Evolutionary conservation across 2,329 filamentous ascomycete genomes (phyloP).

Genomic region (Fusarium setosum): DNA sequence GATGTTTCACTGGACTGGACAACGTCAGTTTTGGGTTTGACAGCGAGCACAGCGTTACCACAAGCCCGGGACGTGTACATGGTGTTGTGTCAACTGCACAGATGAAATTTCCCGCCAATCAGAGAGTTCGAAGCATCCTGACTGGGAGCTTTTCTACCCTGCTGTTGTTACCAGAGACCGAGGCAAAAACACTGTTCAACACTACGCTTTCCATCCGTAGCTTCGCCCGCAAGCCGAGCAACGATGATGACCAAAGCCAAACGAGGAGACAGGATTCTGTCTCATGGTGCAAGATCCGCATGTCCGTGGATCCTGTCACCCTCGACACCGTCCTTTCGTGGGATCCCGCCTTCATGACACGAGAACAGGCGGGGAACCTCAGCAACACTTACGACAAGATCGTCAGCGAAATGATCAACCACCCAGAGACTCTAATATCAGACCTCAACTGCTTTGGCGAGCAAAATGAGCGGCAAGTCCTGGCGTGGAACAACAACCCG

Average conservation of each 20-base stretch:
- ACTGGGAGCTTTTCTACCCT: not conserved
- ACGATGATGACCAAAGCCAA: conserved; percentile 31
- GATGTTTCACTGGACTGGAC: conserved; percentile 37
- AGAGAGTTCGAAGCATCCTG: not conserved
- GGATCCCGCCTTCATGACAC: conserved; percentile 52
- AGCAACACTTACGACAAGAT: conserved; percentile 62
- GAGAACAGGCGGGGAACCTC: conserved; percentile 57
- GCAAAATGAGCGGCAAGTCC: conserved; percentile 62
- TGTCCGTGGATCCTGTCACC: conserved; percentile 30
- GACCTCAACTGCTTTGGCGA: conserved; percentile 61
- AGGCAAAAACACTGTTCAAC: conserved; percentile 54
- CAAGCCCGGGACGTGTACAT: not conserved
- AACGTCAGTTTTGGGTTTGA: conserved; percentile 30
- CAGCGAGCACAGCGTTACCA: conserved; percentile 12
- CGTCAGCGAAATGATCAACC: conserved; percentile 54
- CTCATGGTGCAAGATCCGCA: conserved; percentile 31
- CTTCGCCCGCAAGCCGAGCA: conserved; percentile 36
- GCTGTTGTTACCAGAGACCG: not conserved
- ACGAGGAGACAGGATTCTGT: not conserved
- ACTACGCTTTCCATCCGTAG: conserved; percentile 51
- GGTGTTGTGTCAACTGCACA: not conserved
- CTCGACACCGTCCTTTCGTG: conserved; percentile 44
- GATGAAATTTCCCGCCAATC: conserved; percentile 11
- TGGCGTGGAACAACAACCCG: conserved; percentile 38
- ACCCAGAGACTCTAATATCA: conserved; percentile 52